Evolutionary conservation across 2,329 filamentous ascomycete genomes (phyloP), one percentile per base, ranked within the genome.

Genomic region (Balansia obtecta): DNA sequence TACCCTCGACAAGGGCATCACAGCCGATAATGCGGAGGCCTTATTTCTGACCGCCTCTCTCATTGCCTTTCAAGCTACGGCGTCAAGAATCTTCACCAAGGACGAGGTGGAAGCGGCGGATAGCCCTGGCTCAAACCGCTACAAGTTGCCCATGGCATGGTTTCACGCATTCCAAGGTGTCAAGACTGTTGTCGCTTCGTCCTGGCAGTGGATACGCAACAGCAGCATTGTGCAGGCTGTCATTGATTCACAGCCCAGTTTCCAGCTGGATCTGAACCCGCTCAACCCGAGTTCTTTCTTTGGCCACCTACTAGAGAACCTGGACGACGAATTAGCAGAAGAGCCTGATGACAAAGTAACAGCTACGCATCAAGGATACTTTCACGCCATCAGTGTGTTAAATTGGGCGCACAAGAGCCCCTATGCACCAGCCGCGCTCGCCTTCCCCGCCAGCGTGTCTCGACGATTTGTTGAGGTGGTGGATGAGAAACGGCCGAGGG

Each of bases 151-250:
- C 0, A 64, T 83, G 42, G 72, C 77, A 3, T 83, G 79, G 79
- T 83, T 84, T 53, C 80, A 83, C 59, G 76, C 80, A 4, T 83
- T 82, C 58, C 80, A 83, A 57, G 80, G 80, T 11, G 78, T 84
- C 55, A 84, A 83, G 61, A 76, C 80, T 2, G 72, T 84, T 34
- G 80, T 83, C 0, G 76, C 80, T 18, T 74, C 75, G 2, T 81
- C 79, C 13, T 84, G 80, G 80, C 76, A 75, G 51, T 83, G 76
- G 74, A 71, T 84, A 45, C 71, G 79, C 2, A 71, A 72, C 52
- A 82, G 77, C 55, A 67, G 70, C 2, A 71, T 76, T 13, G 77
- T 82, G 39, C 72, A 77, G 27, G 73, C 75, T 7, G 80, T 84
- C 47, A 82, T 84, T 53, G 78, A 82, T 57, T 76, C 77, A 0